phyloP scores from a whole-genome alignment of 345 rosid genomes.

The Eucalyptus viminalis region DNA sequence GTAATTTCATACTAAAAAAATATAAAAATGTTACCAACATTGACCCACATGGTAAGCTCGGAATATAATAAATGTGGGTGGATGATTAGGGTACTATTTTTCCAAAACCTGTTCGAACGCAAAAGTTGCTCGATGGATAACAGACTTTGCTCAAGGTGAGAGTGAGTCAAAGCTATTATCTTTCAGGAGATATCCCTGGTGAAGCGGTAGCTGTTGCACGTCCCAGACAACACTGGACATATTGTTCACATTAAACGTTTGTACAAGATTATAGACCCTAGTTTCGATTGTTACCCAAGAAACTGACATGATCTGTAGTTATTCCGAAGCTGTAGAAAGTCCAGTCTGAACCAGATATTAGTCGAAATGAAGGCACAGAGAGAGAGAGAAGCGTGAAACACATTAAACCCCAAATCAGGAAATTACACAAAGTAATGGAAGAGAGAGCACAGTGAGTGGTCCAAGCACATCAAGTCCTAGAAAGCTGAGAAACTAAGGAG shows the following conservation, averaged over 20 bases:
- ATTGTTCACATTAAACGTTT: not conserved
- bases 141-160: not conserved
- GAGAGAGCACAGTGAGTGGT: not conserved
- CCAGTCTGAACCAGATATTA: not conserved
- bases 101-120: not conserved
- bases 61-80: not conserved
- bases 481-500: not conserved
- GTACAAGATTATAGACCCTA: not conserved
- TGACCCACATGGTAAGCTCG: not conserved
- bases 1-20: not conserved
- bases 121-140: not conserved
- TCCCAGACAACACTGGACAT: not conserved
- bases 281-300: not conserved
- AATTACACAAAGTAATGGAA: not conserved
- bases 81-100: not conserved
- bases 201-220: not conserved
- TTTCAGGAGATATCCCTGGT: not conserved
- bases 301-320: not conserved
- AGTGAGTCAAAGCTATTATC: not conserved
- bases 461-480: not conserved
- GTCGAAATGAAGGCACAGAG: not conserved
- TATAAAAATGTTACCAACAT: not conserved
- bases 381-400: not conserved
- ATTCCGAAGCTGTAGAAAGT: not conserved
- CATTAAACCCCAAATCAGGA: not conserved